Conservation (phyloP, 495 filamentous ascomycete genomes). For the Pseudomonodictys pantanalensis region DNA sequence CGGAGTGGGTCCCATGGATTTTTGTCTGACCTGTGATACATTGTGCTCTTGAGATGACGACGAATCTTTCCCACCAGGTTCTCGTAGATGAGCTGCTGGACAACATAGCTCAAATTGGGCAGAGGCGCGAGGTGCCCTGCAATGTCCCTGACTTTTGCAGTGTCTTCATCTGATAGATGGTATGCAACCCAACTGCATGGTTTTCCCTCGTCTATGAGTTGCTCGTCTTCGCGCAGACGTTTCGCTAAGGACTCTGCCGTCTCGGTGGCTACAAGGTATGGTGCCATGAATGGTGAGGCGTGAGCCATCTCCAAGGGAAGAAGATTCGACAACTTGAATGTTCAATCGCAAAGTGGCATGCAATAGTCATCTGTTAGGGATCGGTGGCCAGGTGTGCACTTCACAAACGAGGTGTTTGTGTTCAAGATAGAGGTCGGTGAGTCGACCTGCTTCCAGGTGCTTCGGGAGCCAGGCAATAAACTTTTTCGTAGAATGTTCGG, state of each 20-base stretch:
- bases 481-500: too few species aligned
- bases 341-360: too few species aligned
- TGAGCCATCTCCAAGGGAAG: too few species aligned
- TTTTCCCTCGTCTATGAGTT: not conserved
- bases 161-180: not conserved
- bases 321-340: too few species aligned
- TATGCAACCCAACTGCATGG: not conserved
- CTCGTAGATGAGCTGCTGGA: not conserved
- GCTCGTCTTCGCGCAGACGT: not conserved
- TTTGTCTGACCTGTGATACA: not conserved
- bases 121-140: not conserved
- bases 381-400: too few species aligned
- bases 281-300: not conserved
- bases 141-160: not conserved
- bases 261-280: not conserved
- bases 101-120: not conserved
- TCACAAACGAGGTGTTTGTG: too few species aligned
- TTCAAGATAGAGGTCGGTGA: too few species aligned
- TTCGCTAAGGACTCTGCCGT: not conserved
- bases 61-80: not conserved
- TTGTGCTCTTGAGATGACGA: not conserved
- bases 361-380: too few species aligned
- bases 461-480: too few species aligned
- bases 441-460: too few species aligned
- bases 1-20: not conserved